Conservation (phyloP, 345 rosid genomes). For the Salix suchowensis region DNA sequence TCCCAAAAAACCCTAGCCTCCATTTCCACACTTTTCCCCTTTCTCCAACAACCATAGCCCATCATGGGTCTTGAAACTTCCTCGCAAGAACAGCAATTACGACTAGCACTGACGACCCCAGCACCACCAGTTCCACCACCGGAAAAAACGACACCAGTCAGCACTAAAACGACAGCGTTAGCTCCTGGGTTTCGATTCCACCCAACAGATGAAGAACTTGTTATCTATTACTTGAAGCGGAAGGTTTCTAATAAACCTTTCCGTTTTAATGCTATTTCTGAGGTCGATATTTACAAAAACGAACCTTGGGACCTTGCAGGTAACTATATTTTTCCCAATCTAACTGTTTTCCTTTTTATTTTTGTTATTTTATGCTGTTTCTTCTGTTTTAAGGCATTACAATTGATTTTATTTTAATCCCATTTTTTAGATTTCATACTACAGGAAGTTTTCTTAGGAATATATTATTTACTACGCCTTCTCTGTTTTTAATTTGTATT, state of each 20-base stretch:
- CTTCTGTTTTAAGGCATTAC: neutral
- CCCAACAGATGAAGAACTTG: slow-evolving; percentile 89
- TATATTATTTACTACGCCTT: neutral
- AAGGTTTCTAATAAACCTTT: slow-evolving; percentile 65
- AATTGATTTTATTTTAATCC: neutral
- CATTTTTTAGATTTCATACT: neutral
- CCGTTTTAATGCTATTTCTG: slow-evolving; percentile 66
- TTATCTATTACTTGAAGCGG: slow-evolving; percentile 76
- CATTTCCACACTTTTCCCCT: neutral
- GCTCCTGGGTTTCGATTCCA: slow-evolving; percentile 96
- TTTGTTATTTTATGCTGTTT: neutral
- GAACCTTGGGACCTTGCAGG: slow-evolving; percentile 92
- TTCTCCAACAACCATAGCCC: neutral
- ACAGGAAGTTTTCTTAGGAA: neutral
- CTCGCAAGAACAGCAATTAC: neutral
- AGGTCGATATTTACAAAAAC: slow-evolving; percentile 81
- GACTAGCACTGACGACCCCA: neutral
- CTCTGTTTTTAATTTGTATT: neutral
- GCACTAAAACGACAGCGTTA: slow-evolving; percentile 44
- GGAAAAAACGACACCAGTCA: neutral
- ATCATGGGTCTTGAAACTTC: slow-evolving; percentile 35
- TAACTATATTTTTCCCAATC: slow-evolving; percentile 6
- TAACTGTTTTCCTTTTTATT: neutral
- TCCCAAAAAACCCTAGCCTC: slow-evolving; percentile 14
- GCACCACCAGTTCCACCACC: slow-evolving; percentile 4